Conservation (phyloP, 306 rosid species). For the Hippophae rhamnoides region DNA sequence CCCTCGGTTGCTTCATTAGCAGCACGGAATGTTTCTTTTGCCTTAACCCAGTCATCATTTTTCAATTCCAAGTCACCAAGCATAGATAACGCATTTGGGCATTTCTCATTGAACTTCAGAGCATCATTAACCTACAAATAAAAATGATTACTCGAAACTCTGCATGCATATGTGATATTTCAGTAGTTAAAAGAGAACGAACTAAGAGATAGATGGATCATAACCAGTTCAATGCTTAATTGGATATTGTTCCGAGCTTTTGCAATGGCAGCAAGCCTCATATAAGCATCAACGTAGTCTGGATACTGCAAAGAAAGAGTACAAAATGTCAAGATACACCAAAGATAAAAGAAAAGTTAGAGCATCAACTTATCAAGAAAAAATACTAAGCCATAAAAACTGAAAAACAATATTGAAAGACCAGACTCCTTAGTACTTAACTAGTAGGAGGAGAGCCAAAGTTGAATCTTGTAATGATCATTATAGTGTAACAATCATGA, state of each 20-base stretch:
- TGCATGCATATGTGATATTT: background rate
- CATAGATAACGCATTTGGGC: slow-evolving; percentile 91
- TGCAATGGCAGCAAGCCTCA: slow-evolving; percentile 92
- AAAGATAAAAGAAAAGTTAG: background rate
- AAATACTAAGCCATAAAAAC: no score
- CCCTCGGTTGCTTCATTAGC: slow-evolving; percentile 96
- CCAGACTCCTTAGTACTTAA: no score
- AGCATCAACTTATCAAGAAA: background rate
- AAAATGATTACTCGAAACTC: slow-evolving; percentile 7
- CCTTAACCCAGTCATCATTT: slow-evolving; percentile 98
- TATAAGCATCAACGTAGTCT: slow-evolving; percentile 79
- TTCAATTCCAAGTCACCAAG: slow-evolving; percentile 94
- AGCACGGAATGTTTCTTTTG: slow-evolving; percentile 92
- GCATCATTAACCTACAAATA: slow-evolving; percentile 79
- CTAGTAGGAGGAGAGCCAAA: no score
- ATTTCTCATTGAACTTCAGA: slow-evolving; percentile 77
- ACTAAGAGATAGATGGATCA: slow-evolving; percentile 15
- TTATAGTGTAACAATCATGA: no score
- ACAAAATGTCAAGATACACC: slow-evolving; percentile 16
- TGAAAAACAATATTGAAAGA: no score
- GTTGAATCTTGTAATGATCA: no score
- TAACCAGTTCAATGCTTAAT: slow-evolving; percentile 91
- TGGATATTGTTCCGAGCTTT: slow-evolving; percentile 81
- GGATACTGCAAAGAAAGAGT: slow-evolving; percentile 54
- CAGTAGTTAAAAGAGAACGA: slow-evolving; percentile 8